These are phyloP conservation scores for Trypanosoma scelopori DNA, from an alignment of 208 protist genomes.

Conservation along the genomic window DNA sequence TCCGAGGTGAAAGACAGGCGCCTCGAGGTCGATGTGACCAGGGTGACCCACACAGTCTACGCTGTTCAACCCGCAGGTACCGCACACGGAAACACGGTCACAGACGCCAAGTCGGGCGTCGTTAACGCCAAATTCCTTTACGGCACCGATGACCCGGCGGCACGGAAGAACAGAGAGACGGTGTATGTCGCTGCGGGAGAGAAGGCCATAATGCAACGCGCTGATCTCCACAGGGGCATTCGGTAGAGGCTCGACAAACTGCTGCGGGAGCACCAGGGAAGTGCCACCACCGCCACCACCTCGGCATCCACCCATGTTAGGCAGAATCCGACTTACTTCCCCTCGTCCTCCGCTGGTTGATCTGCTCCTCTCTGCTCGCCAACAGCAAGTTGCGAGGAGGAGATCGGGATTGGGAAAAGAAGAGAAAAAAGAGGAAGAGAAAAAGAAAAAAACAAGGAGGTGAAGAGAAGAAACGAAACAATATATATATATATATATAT, in stretches of 20 bases:
- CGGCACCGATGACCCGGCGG: conserved; percentile 63
- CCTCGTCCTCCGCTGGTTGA: conserved; percentile 9
- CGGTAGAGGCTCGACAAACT: conserved; percentile 51
- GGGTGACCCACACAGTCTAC: conserved; percentile 98
- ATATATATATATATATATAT: conserved; percentile 4
- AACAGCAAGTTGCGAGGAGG: not conserved
- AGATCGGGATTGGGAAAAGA: not conserved
- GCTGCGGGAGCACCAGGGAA: conserved; percentile 25
- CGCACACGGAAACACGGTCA: conserved; percentile 83
- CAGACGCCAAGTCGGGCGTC: conserved; percentile 91
- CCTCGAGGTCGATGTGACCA: conserved; percentile 96
- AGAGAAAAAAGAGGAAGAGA: conserved; percentile 14
- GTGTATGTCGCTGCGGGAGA: conserved; percentile 87
- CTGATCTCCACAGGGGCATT: conserved; percentile 70
- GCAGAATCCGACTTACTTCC: not conserved
- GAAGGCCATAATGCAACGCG: conserved; percentile 90
- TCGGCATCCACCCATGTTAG: not conserved
- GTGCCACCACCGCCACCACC: not conserved
- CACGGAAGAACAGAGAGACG: conserved; percentile 76
- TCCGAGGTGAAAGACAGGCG: conserved; percentile 99
- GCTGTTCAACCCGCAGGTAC: conserved; percentile 91
- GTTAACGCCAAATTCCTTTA: conserved; percentile 84
- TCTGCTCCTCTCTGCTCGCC: not conserved
- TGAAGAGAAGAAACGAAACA: conserved; percentile 13
- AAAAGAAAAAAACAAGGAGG: conserved; percentile 6